Evolutionary conservation across 306 rosid species (phyloP).

Genomic region (Casuarina glauca): DNA sequence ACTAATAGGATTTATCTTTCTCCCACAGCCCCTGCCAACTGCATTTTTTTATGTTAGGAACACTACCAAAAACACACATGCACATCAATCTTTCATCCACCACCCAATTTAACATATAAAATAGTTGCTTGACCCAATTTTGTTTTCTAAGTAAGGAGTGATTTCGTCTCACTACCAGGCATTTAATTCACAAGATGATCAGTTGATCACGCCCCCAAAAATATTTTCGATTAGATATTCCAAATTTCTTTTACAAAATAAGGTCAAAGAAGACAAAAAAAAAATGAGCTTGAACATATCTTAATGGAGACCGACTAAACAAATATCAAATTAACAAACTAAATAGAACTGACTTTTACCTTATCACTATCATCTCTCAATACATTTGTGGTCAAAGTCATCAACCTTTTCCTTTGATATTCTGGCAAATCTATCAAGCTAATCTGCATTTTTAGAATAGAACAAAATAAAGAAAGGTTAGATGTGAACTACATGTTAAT

Average conservation of each 20-base stretch:
- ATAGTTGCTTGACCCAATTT: conserved; percentile 7
- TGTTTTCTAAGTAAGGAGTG: conserved; percentile 7
- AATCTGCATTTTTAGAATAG: conserved; percentile 43
- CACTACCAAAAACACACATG: neutral
- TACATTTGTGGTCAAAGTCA: conserved; percentile 78
- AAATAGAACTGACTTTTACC: conserved; percentile 39
- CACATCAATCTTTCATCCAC: neutral
- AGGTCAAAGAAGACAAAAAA: neutral
- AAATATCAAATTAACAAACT: neutral
- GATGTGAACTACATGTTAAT: conserved; percentile 11
- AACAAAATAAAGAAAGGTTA: conserved; percentile 13
- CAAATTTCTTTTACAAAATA: neutral
- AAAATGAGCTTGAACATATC: neutral
- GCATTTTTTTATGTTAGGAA: neutral
- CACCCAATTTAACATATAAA: conserved; percentile 9
- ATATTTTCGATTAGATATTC: neutral
- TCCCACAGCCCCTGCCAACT: neutral
- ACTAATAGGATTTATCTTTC: neutral
- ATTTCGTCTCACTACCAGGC: conserved; percentile 7
- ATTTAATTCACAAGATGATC: conserved; percentile 22
- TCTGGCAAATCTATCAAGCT: conserved; percentile 77
- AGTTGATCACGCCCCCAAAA: conserved; percentile 7
- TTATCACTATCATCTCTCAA: conserved; percentile 93
- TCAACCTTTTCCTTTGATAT: conserved; percentile 55
- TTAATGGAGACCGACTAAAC: conserved; percentile 1